Evolutionary conservation across 2,329 filamentous ascomycete genomes (phyloP).

Genomic region (Hypoxylon sp.): DNA sequence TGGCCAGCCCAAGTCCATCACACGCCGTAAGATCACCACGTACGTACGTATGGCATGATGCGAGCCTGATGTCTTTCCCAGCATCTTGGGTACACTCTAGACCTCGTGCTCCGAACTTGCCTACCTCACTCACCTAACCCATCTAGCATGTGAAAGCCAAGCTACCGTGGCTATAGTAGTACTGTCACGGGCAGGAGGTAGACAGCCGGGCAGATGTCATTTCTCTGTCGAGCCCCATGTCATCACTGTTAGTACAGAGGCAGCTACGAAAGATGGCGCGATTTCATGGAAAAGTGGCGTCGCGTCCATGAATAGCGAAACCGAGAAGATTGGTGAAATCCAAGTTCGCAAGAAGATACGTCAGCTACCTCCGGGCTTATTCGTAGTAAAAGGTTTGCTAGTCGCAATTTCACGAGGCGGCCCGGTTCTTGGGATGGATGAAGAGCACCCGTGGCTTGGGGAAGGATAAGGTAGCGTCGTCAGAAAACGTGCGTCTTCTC

Average conservation of each 20-base stretch:
- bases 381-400: constrained; percentile 13
- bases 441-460: too few relatives aligned
- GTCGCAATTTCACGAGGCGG: too few relatives aligned
- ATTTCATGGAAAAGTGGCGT: background rate
- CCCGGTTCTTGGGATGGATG: too few relatives aligned
- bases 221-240: background rate
- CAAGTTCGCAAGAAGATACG: background rate
- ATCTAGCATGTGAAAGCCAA: constrained; percentile 13
- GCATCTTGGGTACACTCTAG: background rate
- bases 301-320: background rate
- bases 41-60: constrained; percentile 33
- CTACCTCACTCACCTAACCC: too few relatives aligned
- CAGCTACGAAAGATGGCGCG: background rate
- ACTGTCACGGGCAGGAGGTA: constrained; percentile 1
- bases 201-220: background rate
- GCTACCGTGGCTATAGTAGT: background rate
- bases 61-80: constrained; percentile 14
- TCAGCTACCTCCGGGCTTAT: constrained; percentile 18
- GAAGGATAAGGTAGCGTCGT: too few relatives aligned
- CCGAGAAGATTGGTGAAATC: constrained; percentile 2
- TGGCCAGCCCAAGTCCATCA: background rate
- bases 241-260: background rate
- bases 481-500: too few relatives aligned
- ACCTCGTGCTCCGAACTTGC: background rate
- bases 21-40: constrained; percentile 30